Conservation (phyloP, 2,329 filamentous ascomycete species). For the Akanthomyces uredinophilus region DNA sequence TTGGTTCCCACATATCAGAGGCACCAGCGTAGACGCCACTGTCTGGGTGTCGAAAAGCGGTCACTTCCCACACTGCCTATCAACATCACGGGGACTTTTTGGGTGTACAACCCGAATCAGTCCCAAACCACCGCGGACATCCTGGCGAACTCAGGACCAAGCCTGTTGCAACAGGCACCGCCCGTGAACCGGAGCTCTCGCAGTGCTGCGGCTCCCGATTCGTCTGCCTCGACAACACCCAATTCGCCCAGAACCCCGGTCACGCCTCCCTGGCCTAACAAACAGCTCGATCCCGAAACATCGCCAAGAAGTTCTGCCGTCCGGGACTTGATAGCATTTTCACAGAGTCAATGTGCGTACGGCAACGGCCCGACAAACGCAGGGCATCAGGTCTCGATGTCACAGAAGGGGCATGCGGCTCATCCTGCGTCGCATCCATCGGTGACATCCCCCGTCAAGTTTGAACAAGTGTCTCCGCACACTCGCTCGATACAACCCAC, state of each 20-base stretch:
- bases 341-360: slow-evolving; percentile 52
- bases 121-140: slow-evolving; percentile 25
- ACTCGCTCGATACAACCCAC: slow-evolving; percentile 10
- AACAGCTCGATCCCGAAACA: slow-evolving; percentile 20
- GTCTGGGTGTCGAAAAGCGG: neutral
- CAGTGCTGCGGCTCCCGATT: slow-evolving; percentile 27
- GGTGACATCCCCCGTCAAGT: slow-evolving; percentile 39
- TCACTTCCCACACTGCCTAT: neutral
- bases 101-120: slow-evolving; percentile 29
- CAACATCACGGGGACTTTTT: slow-evolving; percentile 28
- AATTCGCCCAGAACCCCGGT: slow-evolving; percentile 32
- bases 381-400: slow-evolving; percentile 60
- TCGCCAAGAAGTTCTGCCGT: slow-evolving; percentile 21
- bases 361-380: slow-evolving; percentile 44
- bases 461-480: slow-evolving; percentile 23
- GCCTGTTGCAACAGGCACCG: slow-evolving; percentile 32
- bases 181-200: slow-evolving; percentile 27
- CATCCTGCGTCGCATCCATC: slow-evolving; percentile 48
- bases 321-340: slow-evolving; percentile 19
- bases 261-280: slow-evolving; percentile 28
- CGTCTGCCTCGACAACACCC: slow-evolving; percentile 27
- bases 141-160: slow-evolving; percentile 30
- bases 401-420: slow-evolving; percentile 54
- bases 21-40: neutral
- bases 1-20: neutral